phyloP scores from a whole-genome alignment of 345 rosid species.

The Populus euphratica region DNA sequence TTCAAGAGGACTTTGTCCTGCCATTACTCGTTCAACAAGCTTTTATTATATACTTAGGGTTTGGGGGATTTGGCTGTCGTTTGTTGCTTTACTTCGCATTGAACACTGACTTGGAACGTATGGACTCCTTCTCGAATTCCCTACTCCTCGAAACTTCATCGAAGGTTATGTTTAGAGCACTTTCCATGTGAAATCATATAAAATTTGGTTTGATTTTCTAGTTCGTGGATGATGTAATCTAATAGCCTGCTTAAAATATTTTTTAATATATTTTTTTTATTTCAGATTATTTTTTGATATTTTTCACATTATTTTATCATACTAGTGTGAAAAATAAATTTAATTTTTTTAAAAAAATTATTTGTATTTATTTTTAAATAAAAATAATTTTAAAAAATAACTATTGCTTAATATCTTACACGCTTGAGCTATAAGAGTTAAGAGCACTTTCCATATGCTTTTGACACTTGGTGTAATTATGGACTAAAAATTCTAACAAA shows the following conservation, averaged over 20 bases:
- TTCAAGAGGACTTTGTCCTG: not conserved
- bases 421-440: no score
- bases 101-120: not conserved
- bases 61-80: not conserved
- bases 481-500: not conserved
- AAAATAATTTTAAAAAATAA: no score
- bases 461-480: not conserved
- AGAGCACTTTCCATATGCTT: no score
- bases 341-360: no score
- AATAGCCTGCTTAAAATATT: no score
- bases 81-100: not conserved
- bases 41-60: not conserved
- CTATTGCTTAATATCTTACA: no score
- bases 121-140: not conserved
- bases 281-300: no score
- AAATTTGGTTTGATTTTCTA: not conserved
- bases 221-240: not conserved
- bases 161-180: not conserved
- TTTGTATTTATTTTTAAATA: no score
- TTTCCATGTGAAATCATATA: conserved; percentile 7
- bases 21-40: not conserved
- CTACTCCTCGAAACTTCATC: not conserved
- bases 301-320: no score
- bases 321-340: no score
- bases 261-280: no score